Conservation (phyloP, 805 yeast species). For the Blastobotrys parvus region DNA sequence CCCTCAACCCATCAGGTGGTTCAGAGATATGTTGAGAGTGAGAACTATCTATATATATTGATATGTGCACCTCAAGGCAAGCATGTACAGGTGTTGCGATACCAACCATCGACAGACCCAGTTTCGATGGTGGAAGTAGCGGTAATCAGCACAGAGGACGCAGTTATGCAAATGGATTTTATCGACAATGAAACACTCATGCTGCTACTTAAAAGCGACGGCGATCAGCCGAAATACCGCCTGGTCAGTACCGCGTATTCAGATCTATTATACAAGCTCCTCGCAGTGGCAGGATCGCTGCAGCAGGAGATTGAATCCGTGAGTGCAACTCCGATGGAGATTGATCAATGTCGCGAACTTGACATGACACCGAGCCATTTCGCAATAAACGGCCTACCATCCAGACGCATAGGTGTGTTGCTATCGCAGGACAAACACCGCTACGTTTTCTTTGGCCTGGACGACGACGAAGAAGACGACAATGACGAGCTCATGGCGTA, state of each 20-base stretch:
- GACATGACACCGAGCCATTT: slow-evolving; percentile 5
- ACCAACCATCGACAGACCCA: too few species aligned
- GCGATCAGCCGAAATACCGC: too few species aligned
- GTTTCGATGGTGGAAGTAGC: too few species aligned
- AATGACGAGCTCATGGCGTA: too few species aligned
- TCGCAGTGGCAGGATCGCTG: too few species aligned
- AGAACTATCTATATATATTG: slow-evolving; percentile 1
- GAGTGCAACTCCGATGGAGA: too few species aligned
- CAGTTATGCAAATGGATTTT: slow-evolving; percentile 7
- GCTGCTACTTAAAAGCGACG: too few species aligned
- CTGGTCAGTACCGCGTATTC: too few species aligned
- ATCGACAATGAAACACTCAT: too few species aligned
- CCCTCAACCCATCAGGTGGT: background rate
- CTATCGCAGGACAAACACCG: slow-evolving; percentile 7
- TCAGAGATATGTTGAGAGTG: background rate
- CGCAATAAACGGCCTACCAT: slow-evolving; percentile 11
- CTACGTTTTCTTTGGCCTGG: slow-evolving; percentile 12
- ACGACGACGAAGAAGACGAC: slow-evolving; percentile 4
- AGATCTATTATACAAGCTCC: too few species aligned
- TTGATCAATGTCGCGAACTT: too few species aligned
- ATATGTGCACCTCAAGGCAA: background rate
- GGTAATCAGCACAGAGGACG: background rate
- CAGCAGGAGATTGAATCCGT: too few species aligned
- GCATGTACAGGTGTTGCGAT: background rate
- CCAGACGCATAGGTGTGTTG: slow-evolving; percentile 12